Percentiles rank a stretch among this genome's conserved stretches.
Conservation (phyloP, 1,139 yeast species). For the Geotrichum bryndzae region DNA sequence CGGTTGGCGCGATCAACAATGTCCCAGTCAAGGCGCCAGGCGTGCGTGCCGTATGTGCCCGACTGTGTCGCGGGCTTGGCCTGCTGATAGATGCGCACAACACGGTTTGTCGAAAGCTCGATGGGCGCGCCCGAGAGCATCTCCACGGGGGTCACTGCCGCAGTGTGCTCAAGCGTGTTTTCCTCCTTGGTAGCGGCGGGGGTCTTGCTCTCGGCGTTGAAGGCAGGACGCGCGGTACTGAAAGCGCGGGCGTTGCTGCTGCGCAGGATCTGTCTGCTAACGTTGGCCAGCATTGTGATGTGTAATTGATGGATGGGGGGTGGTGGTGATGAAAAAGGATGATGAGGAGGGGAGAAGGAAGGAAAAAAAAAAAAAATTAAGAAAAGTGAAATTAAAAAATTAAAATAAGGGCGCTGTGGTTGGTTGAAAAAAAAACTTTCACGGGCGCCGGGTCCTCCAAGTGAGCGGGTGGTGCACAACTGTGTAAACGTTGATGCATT, state of each 20-base stretch:
- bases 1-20: constrained; percentile 69
- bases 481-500: too few species aligned
- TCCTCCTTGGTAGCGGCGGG: not conserved
- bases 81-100: constrained; percentile 72
- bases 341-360: not conserved
- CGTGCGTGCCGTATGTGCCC: constrained; percentile 42
- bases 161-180: constrained; percentile 14
- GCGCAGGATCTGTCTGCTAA: not conserved
- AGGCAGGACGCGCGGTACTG: constrained; percentile 1
- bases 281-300: not conserved
- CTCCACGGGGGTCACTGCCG: constrained; percentile 44
- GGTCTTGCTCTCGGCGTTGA: not conserved
- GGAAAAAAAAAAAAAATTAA: not conserved
- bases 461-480: too few species aligned
- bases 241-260: not conserved
- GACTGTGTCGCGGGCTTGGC: constrained; percentile 81
- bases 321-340: not conserved
- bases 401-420: not conserved
- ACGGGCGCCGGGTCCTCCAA: not conserved
- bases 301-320: not conserved
- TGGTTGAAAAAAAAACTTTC: not conserved
- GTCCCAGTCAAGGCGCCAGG: constrained; percentile 85
- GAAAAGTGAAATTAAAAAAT: too few species aligned
- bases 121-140: constrained; percentile 74
- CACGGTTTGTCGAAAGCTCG: constrained; percentile 55